Evolutionary conservation across 768 basidiomycete genomes (phyloP), one percentile per base, ranked within the genome.

Genomic region (Lactifluus piperatus): DNA sequence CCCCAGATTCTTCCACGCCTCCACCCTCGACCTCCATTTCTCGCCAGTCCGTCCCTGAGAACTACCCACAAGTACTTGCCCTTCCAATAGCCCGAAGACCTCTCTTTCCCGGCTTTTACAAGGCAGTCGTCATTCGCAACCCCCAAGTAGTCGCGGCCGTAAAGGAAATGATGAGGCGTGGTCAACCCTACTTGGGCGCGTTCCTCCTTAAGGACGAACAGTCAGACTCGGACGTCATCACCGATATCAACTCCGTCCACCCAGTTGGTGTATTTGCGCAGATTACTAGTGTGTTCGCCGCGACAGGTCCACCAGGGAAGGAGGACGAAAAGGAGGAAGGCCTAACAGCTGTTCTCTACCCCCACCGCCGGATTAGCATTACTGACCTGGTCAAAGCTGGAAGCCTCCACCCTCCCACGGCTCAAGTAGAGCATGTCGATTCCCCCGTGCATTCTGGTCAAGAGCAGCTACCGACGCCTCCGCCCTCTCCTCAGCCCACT

Each of bases 91-190:
- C 93, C 32, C 85, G 94, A 44, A 81, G 95, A 18, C 95, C 95
- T 1, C 84, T 97, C 47, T 97, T 97, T 75, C 95, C 95, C 4
- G 93, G 94, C 30, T 97, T 97, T 73, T 97, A 97, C 80, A 97
- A 97, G 71, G 95, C 94, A 2, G 94, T 98, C 51, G 93, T 97
- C 57, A 81, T 99, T 52, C 82, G 86, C 22, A 90, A 97, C 64
- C 91, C 92, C 0, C 80, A 83, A 0, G 95, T 99, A 32, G 93
- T 97, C 39, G 83, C 85, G 8, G 92, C 94, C 14, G 89, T 99
- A 69, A 91, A 93, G 73, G 94, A 97, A 69, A 91, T 95, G 84
- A 91, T 95, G 82, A 87, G 88, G 65, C 91, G 92, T 44, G 94
- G 94, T 0, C 95, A 97, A 70, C 94, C 94, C 0, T 98, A 99